phyloP scores from a whole-genome alignment of 169 alveolate species.

The Ichthyophthirius multifiliis region DNA sequence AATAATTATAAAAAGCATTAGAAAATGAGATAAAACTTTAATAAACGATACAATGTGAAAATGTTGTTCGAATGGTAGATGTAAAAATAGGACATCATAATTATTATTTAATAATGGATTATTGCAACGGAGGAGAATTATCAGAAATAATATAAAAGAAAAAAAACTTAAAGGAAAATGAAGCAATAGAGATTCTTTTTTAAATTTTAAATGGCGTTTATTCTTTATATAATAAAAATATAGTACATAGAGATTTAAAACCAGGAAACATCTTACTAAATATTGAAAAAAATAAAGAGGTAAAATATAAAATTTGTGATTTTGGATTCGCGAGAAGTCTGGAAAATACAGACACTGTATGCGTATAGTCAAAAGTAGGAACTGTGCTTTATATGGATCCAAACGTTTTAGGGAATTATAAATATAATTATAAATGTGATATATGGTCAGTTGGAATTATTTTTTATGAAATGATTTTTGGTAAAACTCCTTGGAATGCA shows the following conservation, averaged over 20 bases:
- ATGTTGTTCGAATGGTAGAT: constrained; percentile 38
- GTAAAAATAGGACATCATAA: constrained; percentile 32
- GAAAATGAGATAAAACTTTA: constrained; percentile 41
- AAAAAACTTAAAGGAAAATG: constrained; percentile 12
- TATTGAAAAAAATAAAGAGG: constrained; percentile 1
- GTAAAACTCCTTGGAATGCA: constrained; percentile 45
- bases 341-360: neutral
- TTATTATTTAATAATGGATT: constrained; percentile 36
- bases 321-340: constrained; percentile 38
- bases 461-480: constrained; percentile 43
- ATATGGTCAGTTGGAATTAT: constrained; percentile 55
- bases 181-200: constrained; percentile 20
- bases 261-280: constrained; percentile 35
- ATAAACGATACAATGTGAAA: constrained; percentile 42
- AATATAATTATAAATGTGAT: constrained; percentile 44
- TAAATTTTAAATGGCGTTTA: constrained; percentile 26
- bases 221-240: constrained; percentile 16
- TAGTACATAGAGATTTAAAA: constrained; percentile 40
- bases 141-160: constrained; percentile 21
- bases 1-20: too few species aligned
- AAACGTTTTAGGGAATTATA: constrained; percentile 17
- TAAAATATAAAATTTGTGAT: constrained; percentile 35
- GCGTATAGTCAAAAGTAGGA: constrained; percentile 27
- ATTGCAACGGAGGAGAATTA: constrained; percentile 42
- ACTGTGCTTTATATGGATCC: constrained; percentile 44